A percentile compares a stretch with the other conserved stretches of the same genome.
Conservation (phyloP, 176 grass and related monocot genomes). For the Poa pratensis region DNA sequence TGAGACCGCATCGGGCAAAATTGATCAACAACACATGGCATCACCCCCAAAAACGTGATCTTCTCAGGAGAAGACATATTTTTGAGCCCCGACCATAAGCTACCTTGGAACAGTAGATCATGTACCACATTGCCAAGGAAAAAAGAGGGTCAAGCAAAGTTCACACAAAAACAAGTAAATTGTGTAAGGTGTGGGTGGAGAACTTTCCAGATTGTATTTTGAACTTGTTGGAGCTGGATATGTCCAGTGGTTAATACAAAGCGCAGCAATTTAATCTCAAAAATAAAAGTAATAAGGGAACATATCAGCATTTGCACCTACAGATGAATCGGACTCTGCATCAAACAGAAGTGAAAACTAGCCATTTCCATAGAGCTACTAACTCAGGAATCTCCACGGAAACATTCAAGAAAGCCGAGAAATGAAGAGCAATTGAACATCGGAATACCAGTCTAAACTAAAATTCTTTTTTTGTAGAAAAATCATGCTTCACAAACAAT, state of each 20-base stretch:
- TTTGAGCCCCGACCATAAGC: not conserved
- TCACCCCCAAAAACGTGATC: not conserved
- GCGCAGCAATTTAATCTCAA: too few species aligned
- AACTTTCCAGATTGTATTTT: too few species aligned
- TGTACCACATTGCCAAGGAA: not conserved
- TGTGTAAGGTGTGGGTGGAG: too few species aligned
- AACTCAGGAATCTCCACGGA: not conserved
- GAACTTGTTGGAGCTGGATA: too few species aligned
- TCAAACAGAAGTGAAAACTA: not conserved
- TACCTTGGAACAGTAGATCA: not conserved
- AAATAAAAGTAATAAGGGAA: not conserved
- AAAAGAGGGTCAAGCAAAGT: not conserved
- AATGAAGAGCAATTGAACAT: conserved; percentile 22
- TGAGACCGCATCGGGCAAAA: not conserved
- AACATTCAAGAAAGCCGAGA: not conserved
- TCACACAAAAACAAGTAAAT: not conserved
- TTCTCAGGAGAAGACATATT: not conserved
- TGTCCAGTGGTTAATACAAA: too few species aligned
- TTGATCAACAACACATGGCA: not conserved
- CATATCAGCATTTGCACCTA: conserved; percentile 8
- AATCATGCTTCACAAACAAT: not conserved
- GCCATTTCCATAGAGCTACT: too few species aligned
- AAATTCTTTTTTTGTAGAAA: not conserved
- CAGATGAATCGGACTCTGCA: conserved; percentile 7
- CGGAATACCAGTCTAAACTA: not conserved